phyloP scores from a whole-genome alignment of 2,329 filamentous ascomycete species.

The Trichoderma guizhouense region DNA sequence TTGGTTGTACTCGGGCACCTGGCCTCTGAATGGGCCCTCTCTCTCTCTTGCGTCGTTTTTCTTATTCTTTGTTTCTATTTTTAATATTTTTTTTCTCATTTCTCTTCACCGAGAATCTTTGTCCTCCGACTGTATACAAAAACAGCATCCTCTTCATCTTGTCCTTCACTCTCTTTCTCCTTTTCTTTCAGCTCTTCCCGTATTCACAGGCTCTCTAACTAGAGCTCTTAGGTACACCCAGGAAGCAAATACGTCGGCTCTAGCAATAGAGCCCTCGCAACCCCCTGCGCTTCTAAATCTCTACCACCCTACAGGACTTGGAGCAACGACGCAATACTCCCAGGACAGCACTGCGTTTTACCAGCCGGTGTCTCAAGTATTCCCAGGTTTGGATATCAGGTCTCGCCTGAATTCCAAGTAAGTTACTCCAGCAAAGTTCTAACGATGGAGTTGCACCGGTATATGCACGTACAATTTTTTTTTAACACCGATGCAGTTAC shows the following conservation, averaged over 20 bases:
- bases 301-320: conserved; percentile 49
- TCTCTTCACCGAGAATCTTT: conserved; percentile 3
- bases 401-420: conserved; percentile 55
- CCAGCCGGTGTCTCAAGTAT: conserved; percentile 41
- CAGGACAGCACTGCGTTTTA: conserved; percentile 51
- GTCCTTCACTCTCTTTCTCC: background rate
- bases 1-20: conserved; percentile 28
- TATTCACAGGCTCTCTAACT: conserved; percentile 19
- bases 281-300: conserved; percentile 49
- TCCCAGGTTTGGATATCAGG: conserved; percentile 50
- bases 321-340: conserved; percentile 46
- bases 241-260: conserved; percentile 49
- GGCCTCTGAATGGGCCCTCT: background rate
- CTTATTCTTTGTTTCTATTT: background rate
- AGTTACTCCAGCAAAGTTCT: conserved; percentile 29
- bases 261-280: conserved; percentile 53
- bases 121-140: background rate
- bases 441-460: background rate
- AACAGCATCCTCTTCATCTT: background rate
- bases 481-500: conserved; percentile 21
- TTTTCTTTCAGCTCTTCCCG: background rate
- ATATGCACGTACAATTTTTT: background rate
- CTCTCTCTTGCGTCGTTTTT: conserved; percentile 22
- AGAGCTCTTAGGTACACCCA: conserved; percentile 50
- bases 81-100: background rate